Base-by-base conservation (phyloP, 805 yeast genomes). In the Kregervanrija pseudodelftensis region DNA sequence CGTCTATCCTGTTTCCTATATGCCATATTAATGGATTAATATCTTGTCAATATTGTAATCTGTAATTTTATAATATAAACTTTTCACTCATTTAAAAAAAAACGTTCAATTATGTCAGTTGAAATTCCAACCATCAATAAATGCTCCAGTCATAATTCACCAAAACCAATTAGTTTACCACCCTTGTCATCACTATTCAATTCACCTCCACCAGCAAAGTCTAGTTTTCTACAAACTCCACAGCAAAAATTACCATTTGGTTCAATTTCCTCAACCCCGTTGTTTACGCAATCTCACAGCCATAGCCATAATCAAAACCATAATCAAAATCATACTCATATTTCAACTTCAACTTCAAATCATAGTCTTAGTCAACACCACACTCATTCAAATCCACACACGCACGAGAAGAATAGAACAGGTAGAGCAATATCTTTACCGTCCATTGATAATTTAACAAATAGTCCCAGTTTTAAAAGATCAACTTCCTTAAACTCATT, bases 361-460 rank as follows among this genome's bases (percentile, higher is more conserved):
- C 37, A 36, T 16, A n/a, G 15, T 11, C 15, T 11, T 11, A 36
- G 15, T 15, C n/a, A 36, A 11, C 17, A 36, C 14, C 37, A 14
- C 5, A 8, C 11, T 35, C 22, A 35, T 17, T 17, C 22, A 17
- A 17, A 17, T 5, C 22, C 22, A 17, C 22, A 17, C 5, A 5
- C 28, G 7, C 28, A 22, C 7, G 28, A 22, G 28, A 22, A 22
- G 7, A 22, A 17, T 5, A 17, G 22, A 17, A 5, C 22, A 3
- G 22, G 8, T 7, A 22, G 28, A 22, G 28, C 28, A 22, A 45
- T 45, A 40, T 40, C 43, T 9, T 39, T 59, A 32, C 63, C 61
- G 12, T 53, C 63, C 2, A 51, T 57, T 16, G 58, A 57, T 35
- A 52, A 44, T 33, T 37, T 58, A 31, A 56, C 59, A 10, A 50